Percentiles rank a stretch among this genome's conserved stretches.
phyloP scores from a whole-genome alignment of 2,329 filamentous ascomycete genomes.

The Septoria linicola region DNA sequence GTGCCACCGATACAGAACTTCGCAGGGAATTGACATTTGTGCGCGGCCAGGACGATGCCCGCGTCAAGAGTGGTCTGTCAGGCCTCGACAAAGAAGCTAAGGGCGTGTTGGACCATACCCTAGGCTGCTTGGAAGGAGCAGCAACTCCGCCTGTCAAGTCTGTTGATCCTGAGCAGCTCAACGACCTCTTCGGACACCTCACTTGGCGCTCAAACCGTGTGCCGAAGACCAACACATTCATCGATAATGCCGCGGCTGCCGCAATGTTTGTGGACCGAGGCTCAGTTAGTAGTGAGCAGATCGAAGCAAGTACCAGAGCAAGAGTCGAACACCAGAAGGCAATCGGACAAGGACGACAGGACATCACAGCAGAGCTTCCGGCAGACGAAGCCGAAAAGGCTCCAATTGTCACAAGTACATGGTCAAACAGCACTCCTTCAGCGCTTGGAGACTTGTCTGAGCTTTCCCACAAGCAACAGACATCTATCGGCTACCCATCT shows the following conservation, averaged over 20 bases:
- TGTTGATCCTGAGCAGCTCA: conserved; percentile 4
- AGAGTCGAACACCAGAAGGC: background rate
- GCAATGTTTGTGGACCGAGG: conserved; percentile 1
- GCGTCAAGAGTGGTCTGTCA: background rate
- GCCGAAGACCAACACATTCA: conserved; percentile 3
- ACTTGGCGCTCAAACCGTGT: background rate
- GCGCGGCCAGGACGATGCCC: background rate
- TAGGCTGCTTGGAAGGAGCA: conserved; percentile 12
- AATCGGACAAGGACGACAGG: background rate
- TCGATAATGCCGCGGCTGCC: conserved; percentile 8
- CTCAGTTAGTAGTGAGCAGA: conserved; percentile 4
- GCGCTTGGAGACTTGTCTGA: conserved; percentile 16
- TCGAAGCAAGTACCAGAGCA: background rate
- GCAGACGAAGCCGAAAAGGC: background rate
- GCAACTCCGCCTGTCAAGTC: conserved; percentile 1
- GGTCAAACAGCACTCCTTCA: conserved; percentile 33
- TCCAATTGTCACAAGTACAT: conserved; percentile 26
- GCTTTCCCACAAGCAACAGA: conserved; percentile 8
- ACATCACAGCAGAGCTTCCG: background rate
- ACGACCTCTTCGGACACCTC: conserved; percentile 5
- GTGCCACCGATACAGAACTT: background rate
- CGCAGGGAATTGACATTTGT: background rate
- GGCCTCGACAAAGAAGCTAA: conserved; percentile 10
- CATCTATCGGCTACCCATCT: conserved; percentile 32
- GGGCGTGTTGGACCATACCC: conserved; percentile 13